Evolutionary conservation across 768 basidiomycete species (phyloP).

Genomic region (Lactarius pseudohatsudake): DNA sequence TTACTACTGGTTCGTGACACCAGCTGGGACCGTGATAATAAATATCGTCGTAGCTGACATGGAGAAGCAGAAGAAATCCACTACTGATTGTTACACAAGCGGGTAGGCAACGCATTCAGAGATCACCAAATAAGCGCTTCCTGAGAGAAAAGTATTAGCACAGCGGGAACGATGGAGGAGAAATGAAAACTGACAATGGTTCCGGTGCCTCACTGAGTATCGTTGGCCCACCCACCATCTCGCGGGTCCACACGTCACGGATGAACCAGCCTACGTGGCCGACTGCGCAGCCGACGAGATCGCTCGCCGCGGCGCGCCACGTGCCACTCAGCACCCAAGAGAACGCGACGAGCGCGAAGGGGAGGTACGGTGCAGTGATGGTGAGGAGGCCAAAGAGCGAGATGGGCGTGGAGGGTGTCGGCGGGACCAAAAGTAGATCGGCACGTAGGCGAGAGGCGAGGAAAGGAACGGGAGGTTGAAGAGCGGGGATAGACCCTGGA

Average conservation of each 20-base stretch:
- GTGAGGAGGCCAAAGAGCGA: conserved; percentile 94
- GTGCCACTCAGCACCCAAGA: conserved; percentile 82
- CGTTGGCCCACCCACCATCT: conserved; percentile 76
- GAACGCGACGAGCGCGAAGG: conserved; percentile 85
- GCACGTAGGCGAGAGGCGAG: conserved; percentile 88
- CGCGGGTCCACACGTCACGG: conserved; percentile 83
- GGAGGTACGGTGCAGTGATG: conserved; percentile 94
- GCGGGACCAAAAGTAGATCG: conserved; percentile 96
- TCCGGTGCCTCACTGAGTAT: conserved; percentile 72
- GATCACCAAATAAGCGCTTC: conserved; percentile 66
- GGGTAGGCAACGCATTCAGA: conserved; percentile 28
- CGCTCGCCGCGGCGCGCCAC: conserved; percentile 80
- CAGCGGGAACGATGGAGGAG: neutral
- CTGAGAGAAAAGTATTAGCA: conserved; percentile 38
- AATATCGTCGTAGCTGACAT: too few species aligned
- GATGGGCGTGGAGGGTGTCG: conserved; percentile 94
- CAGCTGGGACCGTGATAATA: neutral
- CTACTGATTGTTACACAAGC: neutral
- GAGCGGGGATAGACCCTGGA: conserved; percentile 75
- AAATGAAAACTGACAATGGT: conserved; percentile 53
- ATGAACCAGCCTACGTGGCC: conserved; percentile 86
- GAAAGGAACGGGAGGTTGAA: conserved; percentile 94
- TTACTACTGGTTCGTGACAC: neutral
- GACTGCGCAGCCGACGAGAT: conserved; percentile 81
- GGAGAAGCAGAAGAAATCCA: neutral